A percentile compares a stretch with the other conserved stretches of the same genome.
Conservation (phyloP, 192 early-diverging fungal species). For the Gryganskiella cystojenkinii region DNA sequence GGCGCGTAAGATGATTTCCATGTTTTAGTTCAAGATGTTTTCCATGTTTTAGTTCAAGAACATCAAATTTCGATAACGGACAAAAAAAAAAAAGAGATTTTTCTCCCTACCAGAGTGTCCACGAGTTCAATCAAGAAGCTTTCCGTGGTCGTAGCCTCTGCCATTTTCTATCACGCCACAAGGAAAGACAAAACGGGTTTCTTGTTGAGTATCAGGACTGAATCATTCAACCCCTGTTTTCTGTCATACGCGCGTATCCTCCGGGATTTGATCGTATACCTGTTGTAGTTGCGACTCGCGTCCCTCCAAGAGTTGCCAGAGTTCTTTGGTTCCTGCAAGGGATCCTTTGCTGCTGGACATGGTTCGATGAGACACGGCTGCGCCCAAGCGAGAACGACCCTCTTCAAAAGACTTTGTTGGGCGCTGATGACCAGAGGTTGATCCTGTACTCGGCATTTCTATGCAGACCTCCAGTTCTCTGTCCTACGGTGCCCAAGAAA, state of each 20-base stretch:
- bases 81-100: neutral
- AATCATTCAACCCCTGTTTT: neutral
- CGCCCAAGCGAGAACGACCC: no score
- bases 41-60: conserved; percentile 11
- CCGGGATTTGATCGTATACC: conserved; percentile 1
- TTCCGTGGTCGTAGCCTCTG: conserved; percentile 27
- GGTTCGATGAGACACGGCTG: neutral
- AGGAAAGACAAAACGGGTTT: neutral
- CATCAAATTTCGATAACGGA: no score
- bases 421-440: neutral
- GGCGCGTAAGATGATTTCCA: neutral
- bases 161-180: conserved; percentile 35
- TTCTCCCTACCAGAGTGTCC: neutral
- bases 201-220: no score
- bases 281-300: conserved; percentile 32
- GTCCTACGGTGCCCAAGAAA: conserved; percentile 27
- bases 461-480: conserved; percentile 38
- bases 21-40: neutral
- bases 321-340: conserved; percentile 29
- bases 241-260: no score
- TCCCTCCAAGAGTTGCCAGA: conserved; percentile 35
- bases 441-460: conserved; percentile 5
- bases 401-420: neutral
- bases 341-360: conserved; percentile 5
- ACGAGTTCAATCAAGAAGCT: conserved; percentile 39